Percentiles rank a stretch among this genome's conserved stretches.
These are phyloP conservation scores for Echeveria elegans DNA, from an alignment of 164 flowering plant species.

Conservation along the genomic window DNA sequence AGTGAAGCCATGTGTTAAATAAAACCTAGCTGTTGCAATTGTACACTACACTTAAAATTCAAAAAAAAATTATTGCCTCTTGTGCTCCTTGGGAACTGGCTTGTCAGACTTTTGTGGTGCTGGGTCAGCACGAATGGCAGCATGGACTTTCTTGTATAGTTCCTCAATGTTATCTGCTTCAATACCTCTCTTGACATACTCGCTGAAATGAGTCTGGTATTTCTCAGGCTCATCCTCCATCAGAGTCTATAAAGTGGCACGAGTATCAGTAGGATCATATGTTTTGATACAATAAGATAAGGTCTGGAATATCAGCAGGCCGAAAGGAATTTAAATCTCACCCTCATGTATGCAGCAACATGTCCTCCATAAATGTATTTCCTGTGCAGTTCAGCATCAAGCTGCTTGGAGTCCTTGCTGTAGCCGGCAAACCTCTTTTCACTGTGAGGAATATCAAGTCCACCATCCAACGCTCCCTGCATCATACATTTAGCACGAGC, in stretches of 20 bases:
- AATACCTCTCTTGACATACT: constrained; percentile 10
- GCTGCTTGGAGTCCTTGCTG: constrained; percentile 1
- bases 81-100: constrained; percentile 7
- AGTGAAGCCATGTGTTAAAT: too few relatives aligned
- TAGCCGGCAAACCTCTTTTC: constrained; percentile 22
- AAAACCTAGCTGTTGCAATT: too few relatives aligned
- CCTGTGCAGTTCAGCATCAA: constrained; percentile 46
- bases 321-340: constrained; percentile 1
- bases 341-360: constrained; percentile 48
- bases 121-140: constrained; percentile 53
- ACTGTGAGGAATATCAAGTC: constrained; percentile 57
- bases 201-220: constrained; percentile 10
- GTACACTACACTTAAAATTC: too few relatives aligned
- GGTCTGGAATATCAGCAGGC: too few relatives aligned
- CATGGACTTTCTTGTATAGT: constrained; percentile 43
- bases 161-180: constrained; percentile 3
- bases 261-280: too few relatives aligned
- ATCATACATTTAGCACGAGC: neutral
- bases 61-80: neutral
- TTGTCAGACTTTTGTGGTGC: constrained; percentile 13
- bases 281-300: too few relatives aligned
- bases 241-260: constrained; percentile 2
- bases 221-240: constrained; percentile 12
- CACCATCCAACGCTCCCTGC: constrained; percentile 55
- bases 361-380: constrained; percentile 56